Evolutionary conservation across 768 basidiomycete genomes (phyloP).

Genomic region (Tulasnella sp.): DNA sequence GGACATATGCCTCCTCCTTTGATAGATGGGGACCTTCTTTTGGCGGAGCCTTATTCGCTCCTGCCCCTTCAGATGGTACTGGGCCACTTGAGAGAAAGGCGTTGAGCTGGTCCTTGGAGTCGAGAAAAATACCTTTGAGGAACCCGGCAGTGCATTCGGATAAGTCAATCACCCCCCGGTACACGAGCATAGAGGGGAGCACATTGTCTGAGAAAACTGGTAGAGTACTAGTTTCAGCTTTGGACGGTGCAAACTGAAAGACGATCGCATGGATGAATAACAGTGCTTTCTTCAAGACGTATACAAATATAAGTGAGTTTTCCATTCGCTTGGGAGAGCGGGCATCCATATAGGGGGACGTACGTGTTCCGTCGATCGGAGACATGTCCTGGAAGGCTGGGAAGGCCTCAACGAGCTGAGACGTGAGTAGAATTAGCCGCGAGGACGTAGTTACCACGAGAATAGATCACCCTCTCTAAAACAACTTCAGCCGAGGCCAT

Average conservation of each 20-base stretch:
- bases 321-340: background rate
- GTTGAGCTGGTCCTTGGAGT: conserved; percentile 43
- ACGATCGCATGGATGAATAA: conserved; percentile 74
- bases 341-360: conserved; percentile 40
- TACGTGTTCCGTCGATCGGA: conserved; percentile 65
- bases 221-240: conserved; percentile 35
- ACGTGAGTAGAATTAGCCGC: background rate
- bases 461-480: conserved; percentile 61
- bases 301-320: conserved; percentile 60
- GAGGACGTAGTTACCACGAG: background rate
- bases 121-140: conserved; percentile 32
- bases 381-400: conserved; percentile 84
- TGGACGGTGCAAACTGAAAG: conserved; percentile 66
- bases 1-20: conserved; percentile 63
- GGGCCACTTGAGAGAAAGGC: conserved; percentile 49
- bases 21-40: conserved; percentile 60
- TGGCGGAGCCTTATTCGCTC: conserved; percentile 19
- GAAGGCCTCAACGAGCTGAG: conserved; percentile 71
- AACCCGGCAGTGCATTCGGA: conserved; percentile 51
- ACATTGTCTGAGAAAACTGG: conserved; percentile 77
- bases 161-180: conserved; percentile 74
- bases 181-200: conserved; percentile 77
- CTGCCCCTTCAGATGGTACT: conserved; percentile 17
- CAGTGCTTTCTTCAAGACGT: conserved; percentile 88
- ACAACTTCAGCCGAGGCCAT: conserved; percentile 55